A percentile compares a stretch with the other conserved stretches of the same genome.
Conservation (phyloP, 306 rosid species). For the Begonia fuchsioides region DNA sequence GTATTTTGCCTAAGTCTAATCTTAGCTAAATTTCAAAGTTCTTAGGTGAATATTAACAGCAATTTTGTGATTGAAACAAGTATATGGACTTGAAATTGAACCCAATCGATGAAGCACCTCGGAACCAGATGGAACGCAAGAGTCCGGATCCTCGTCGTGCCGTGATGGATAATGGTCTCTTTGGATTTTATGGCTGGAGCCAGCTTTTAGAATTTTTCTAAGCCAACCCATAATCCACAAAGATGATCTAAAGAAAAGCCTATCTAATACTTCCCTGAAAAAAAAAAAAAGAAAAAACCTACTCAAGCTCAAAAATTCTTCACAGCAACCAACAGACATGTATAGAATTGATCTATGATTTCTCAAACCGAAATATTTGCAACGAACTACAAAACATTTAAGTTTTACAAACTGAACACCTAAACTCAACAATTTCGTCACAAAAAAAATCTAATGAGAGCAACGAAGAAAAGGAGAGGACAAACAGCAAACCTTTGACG, state of each 20-base stretch:
- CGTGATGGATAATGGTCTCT: conserved; percentile 38
- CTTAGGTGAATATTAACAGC: too few relatives aligned
- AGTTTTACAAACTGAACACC: too few relatives aligned
- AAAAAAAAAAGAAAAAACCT: background rate
- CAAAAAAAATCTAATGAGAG: too few relatives aligned
- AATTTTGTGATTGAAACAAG: too few relatives aligned
- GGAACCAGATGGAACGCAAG: conserved; percentile 48
- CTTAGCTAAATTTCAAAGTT: too few relatives aligned
- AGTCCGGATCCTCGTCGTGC: conserved; percentile 35
- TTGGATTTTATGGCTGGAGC: conserved; percentile 9
- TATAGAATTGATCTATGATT: too few relatives aligned
- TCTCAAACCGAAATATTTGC: too few relatives aligned
- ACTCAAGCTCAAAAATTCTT: background rate
- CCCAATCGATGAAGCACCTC: conserved; percentile 31
- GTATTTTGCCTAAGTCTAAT: too few relatives aligned
- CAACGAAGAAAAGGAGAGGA: too few relatives aligned
- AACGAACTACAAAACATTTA: too few relatives aligned
- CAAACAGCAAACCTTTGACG: too few relatives aligned
- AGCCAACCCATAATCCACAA: conserved; percentile 10
- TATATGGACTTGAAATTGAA: background rate
- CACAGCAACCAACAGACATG: background rate
- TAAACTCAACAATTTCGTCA: too few relatives aligned
- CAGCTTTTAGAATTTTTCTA: conserved; percentile 14
- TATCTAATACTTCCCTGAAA: conserved; percentile 6
- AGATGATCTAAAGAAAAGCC: conserved; percentile 7